These are phyloP conservation scores for Eucalyptus tenuipes DNA, from an alignment of 345 rosid species.

Conservation along the genomic window DNA sequence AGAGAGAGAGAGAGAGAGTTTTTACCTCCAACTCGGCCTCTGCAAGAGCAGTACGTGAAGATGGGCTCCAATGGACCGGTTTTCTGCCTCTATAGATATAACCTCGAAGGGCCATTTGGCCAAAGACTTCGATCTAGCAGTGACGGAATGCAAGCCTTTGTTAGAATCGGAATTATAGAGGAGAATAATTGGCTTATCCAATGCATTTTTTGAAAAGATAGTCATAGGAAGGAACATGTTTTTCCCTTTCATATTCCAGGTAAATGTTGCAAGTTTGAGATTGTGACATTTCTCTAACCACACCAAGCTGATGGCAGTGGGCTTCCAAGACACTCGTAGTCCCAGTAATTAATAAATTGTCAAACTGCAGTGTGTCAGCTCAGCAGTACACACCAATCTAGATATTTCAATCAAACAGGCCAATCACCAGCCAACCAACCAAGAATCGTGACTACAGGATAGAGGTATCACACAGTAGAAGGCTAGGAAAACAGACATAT, in stretches of 20 bases:
- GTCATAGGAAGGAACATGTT: background rate
- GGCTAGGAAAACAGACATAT: background rate
- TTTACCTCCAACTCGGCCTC: constrained; percentile 97
- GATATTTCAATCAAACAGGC: background rate
- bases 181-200: background rate
- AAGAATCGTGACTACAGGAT: background rate
- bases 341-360: background rate
- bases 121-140: constrained; percentile 84
- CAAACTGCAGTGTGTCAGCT: background rate
- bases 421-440: background rate
- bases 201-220: background rate
- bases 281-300: background rate
- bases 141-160: background rate
- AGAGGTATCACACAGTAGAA: background rate
- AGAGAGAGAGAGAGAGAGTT: background rate
- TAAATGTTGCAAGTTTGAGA: background rate
- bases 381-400: background rate
- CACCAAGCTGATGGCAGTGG: background rate
- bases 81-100: constrained; percentile 89
- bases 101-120: constrained; percentile 83
- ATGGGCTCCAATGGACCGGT: constrained; percentile 98
- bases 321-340: background rate
- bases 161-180: background rate
- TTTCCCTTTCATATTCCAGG: background rate
- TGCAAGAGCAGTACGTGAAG: constrained; percentile 96